phyloP scores from a whole-genome alignment of 495 filamentous ascomycete genomes.

The Pseudomonodictys pantanalensis region DNA sequence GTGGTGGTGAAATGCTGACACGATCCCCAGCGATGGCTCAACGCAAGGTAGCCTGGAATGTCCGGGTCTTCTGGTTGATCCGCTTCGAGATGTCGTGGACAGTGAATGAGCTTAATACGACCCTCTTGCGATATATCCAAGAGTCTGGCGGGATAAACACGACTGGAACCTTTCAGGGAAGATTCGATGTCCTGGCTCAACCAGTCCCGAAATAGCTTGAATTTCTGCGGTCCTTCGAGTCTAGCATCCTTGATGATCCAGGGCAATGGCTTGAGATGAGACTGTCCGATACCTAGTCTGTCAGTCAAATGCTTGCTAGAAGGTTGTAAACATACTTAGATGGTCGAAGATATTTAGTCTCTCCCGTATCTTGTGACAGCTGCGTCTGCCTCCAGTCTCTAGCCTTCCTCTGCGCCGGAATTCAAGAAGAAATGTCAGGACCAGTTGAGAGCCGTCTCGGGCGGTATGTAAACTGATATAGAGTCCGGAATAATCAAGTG shows the following conservation, averaged over 20 bases:
- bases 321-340: no score
- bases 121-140: neutral
- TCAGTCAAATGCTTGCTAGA: no score
- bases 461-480: no score
- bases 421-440: no score
- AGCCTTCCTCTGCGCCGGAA: no score
- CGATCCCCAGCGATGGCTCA: constrained; percentile 27
- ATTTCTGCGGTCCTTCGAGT: neutral
- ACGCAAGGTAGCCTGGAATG: constrained; percentile 6
- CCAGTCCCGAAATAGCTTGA: neutral
- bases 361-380: no score
- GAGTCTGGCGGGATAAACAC: neutral
- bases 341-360: no score
- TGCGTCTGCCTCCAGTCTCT: no score
- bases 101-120: neutral
- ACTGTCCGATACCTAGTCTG: no score
- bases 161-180: neutral
- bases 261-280: neutral
- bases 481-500: no score
- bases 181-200: neutral
- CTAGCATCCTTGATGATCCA: neutral
- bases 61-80: neutral
- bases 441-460: no score
- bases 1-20: neutral
- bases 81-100: neutral